phyloP scores from a whole-genome alignment of 2,329 filamentous ascomycete genomes.

The Aspergillus quadricinctus region DNA sequence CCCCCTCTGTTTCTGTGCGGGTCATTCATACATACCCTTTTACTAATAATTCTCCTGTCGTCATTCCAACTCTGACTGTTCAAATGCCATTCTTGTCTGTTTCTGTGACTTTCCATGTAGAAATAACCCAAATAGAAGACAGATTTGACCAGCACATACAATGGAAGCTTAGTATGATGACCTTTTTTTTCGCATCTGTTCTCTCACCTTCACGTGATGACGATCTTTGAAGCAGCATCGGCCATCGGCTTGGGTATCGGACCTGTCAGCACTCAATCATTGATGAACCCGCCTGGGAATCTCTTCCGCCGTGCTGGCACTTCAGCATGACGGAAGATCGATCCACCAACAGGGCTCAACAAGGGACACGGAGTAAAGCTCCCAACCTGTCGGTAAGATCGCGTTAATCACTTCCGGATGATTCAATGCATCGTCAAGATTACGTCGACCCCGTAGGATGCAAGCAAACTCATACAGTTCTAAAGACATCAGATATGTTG shows the following conservation, averaged over 20 bases:
- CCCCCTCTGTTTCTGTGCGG: slow-evolving; percentile 37
- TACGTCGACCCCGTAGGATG: background rate
- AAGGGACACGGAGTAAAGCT: background rate
- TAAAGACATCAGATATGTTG: background rate
- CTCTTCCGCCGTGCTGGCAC: background rate
- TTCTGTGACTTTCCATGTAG: slow-evolving; percentile 9
- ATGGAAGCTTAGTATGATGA: background rate
- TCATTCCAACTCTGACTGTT: slow-evolving; percentile 17
- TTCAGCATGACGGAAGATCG: background rate
- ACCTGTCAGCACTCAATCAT: background rate
- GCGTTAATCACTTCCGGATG: background rate
- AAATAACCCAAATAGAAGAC: slow-evolving; percentile 15
- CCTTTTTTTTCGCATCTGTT: background rate
- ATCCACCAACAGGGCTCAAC: background rate
- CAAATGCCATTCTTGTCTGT: slow-evolving; percentile 4
- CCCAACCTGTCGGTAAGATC: background rate
- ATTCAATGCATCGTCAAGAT: background rate
- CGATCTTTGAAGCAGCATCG: background rate
- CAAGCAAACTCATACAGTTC: background rate
- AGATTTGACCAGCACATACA: slow-evolving; percentile 9
- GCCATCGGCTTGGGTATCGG: background rate
- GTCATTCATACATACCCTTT: slow-evolving; percentile 27
- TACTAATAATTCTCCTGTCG: slow-evolving; percentile 26
- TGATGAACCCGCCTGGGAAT: background rate
- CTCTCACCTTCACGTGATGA: background rate